Evolutionary conservation across 2,329 filamentous ascomycete genomes (phyloP).

Genomic region (Harringtonia lauricola): DNA sequence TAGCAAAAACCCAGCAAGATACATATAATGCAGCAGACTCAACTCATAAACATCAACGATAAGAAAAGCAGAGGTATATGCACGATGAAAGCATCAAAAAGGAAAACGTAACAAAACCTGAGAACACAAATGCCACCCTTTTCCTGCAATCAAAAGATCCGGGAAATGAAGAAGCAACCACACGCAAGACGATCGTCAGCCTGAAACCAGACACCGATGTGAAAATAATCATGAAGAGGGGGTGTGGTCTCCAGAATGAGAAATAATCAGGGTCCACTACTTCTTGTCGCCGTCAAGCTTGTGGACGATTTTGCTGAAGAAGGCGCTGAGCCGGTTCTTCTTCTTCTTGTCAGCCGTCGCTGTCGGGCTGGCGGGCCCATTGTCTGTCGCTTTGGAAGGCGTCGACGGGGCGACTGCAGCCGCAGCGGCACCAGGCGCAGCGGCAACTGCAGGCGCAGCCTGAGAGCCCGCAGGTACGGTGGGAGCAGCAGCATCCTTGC

Average conservation of each 20-base stretch:
- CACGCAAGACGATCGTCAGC: no score
- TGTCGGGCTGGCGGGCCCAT: constrained; percentile 13
- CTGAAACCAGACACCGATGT: no score
- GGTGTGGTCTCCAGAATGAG: no score
- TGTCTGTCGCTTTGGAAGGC: constrained; percentile 8
- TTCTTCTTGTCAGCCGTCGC: constrained; percentile 49
- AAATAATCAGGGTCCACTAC: no score
- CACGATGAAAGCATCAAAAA: neutral
- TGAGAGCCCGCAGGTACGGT: constrained; percentile 22
- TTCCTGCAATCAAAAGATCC: neutral
- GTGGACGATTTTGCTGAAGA: constrained; percentile 47
- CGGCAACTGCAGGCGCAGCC: constrained; percentile 17
- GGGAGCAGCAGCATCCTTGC: constrained; percentile 17
- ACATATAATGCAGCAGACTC: neutral
- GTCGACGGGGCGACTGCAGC: constrained; percentile 6
- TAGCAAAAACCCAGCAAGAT: neutral
- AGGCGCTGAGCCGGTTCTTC: constrained; percentile 51
- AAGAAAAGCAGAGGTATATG: neutral
- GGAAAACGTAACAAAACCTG: neutral
- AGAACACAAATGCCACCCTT: neutral
- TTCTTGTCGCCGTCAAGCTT: constrained; percentile 25
- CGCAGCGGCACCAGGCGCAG: constrained; percentile 23
- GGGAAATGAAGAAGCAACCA: neutral
- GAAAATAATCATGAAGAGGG: no score
- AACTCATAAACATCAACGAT: neutral